Conservation (phyloP, 768 basidiomycete species). For the Tremella fuciformis region DNA sequence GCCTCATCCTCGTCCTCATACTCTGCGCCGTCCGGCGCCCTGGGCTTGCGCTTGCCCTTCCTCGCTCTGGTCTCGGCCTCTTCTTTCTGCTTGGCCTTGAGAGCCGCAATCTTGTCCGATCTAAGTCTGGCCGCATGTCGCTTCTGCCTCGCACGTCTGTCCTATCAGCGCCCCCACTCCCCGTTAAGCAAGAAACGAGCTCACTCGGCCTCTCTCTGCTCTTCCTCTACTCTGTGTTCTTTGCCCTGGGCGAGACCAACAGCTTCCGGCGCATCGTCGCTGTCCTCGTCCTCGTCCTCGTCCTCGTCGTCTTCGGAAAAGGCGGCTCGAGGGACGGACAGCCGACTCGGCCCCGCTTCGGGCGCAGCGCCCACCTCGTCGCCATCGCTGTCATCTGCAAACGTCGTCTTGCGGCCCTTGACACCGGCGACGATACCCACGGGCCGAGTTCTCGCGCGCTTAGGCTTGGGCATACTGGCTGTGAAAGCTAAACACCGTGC, state of each 20-base stretch:
- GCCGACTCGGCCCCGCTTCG: not conserved
- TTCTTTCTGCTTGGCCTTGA: conserved; percentile 3
- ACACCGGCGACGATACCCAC: too few species aligned
- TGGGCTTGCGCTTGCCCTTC: not conserved
- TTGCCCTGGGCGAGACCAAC: conserved; percentile 17
- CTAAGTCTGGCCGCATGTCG: not conserved
- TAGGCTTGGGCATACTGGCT: too few species aligned
- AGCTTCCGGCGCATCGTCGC: conserved; percentile 29
- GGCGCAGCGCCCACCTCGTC: conserved; percentile 4
- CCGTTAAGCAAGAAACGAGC: not conserved
- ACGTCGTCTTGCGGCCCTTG: conserved; percentile 16
- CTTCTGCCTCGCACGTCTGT: not conserved
- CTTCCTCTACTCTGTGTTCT: conserved; percentile 3
- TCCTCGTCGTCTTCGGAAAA: conserved; percentile 11
- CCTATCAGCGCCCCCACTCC: not conserved
- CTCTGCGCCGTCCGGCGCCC: not conserved
- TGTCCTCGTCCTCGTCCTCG: conserved; percentile 22
- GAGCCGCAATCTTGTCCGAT: not conserved
- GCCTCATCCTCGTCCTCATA: conserved; percentile 18
- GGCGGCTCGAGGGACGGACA: not conserved
- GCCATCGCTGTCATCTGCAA: conserved; percentile 15
- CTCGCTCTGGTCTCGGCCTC: not conserved
- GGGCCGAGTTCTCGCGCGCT: too few species aligned
- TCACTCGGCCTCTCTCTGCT: conserved; percentile 5
- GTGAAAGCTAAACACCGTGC: too few species aligned